Base-by-base conservation (phyloP, 139 green algal species). In the Coelastrella sp. region DNA sequence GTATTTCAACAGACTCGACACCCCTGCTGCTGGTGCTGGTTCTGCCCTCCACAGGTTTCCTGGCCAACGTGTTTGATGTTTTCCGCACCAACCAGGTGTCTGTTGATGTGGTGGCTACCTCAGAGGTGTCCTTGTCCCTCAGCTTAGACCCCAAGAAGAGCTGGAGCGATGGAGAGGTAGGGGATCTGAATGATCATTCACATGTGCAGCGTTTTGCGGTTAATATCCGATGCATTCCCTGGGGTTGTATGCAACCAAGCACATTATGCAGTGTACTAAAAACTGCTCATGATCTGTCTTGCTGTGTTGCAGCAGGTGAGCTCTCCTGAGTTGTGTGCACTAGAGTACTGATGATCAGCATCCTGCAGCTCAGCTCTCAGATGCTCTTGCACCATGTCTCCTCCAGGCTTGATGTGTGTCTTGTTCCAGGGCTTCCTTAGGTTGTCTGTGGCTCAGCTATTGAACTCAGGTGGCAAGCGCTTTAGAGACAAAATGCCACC, bases 91-190 rank as follows among this genome's bases (percentile, higher is more conserved):
- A 98, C 63, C 84, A 96, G 87, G 97, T 99, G 73, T 97, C 93
- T 8, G 98, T 99, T 25, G 98, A 99, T 90, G 97, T 99, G 27
- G 98, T 99, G 61, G 98, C 98, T 35, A 99, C 98, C 7, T 96
- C 86, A n/a, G 98, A 99, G 92, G 92, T 96, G 75, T 98, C 95
- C n/a, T 94, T 99, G 17, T 99, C 97, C 0, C 91, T 99, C 35
- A 99, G 97, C 8, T 94, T 99, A 5, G 98, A 99, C 94, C 97
- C 96, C 87, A 96, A 95, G 84, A 96, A 96, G 87, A 87, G 96
- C 57, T 95, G 90, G 89, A 88, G 61, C 24, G 90, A 94, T 24
- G 75, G 90, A n/a, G 92, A 94, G 74, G 88, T 91, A 58, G 15
- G 72, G 5, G 27, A 70, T 15, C 63, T 1, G 73, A 27, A 80